These are phyloP conservation scores for Leccinum brunneo-olivaceum DNA, from an alignment of 1,284 basidiomycete species.

Conservation along the genomic window DNA sequence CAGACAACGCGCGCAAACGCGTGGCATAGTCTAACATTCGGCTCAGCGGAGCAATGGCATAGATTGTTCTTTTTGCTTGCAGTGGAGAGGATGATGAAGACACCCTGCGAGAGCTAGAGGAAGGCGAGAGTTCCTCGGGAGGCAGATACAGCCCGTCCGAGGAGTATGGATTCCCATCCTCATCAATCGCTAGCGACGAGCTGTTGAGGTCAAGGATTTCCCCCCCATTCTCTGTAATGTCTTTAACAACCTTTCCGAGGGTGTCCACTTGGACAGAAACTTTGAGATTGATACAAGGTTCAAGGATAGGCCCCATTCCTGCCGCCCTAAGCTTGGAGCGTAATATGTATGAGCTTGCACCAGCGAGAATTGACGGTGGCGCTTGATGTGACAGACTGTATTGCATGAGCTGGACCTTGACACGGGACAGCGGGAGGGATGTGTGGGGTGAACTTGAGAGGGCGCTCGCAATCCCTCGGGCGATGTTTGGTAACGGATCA, in stretches of 20 bases:
- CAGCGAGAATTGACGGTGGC: conserved; percentile 50
- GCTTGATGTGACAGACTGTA: conserved; percentile 38
- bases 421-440: conserved; percentile 56
- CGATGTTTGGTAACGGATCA: conserved; percentile 43
- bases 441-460: conserved; percentile 74
- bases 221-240: conserved; percentile 69
- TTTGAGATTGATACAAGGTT: conserved; percentile 65
- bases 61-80: conserved; percentile 51
- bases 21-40: conserved; percentile 77
- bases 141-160: conserved; percentile 68
- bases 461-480: conserved; percentile 60
- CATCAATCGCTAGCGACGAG: conserved; percentile 35
- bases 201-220: conserved; percentile 61
- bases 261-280: conserved; percentile 58
- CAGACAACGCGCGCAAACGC: conserved; percentile 72
- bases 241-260: conserved; percentile 69
- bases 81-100: conserved; percentile 29
- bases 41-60: conserved; percentile 70
- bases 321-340: conserved; percentile 52
- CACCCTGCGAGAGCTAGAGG: conserved; percentile 36
- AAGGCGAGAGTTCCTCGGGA: conserved; percentile 66
- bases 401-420: conserved; percentile 49
- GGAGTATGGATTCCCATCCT: conserved; percentile 43
- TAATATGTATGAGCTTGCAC: conserved; percentile 58
- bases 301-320: conserved; percentile 64